Base-by-base conservation (phyloP, 2,329 filamentous ascomycete species). In the Diatrype stigma region DNA sequence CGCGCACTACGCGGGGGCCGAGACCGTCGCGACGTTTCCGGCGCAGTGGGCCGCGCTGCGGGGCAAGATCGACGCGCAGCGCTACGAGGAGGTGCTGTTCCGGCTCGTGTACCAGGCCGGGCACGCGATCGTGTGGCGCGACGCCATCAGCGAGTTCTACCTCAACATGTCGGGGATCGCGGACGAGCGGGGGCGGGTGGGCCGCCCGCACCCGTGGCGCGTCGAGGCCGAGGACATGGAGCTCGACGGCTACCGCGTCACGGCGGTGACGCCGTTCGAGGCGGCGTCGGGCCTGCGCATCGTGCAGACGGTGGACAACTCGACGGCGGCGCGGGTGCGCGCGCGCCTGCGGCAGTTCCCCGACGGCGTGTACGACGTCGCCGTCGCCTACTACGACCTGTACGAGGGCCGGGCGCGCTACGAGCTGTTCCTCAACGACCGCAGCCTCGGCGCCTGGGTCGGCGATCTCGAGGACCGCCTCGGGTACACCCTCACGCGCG, bases 101-200 rank as follows among this genome's bases (percentile, higher is more conserved):
- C 76, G 81, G 2, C 76, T 86, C 11, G 69, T 69, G 2, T 89
- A 82, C 63, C 86, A 89, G 65, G 82, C 86, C 0, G 86, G 85
- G 0, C 86, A 89, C 66, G 75, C 84, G 0, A 73, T 89, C 17
- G 81, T 88, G 16, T 90, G 86, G 86, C 76, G 86, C 14, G 86
- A 89, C 60, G 75, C 81, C 1, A 81, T 89, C 67, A 80, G 71
- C 59, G 71, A 81, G 50, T 89, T 85, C 68, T 89, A 86, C 67
- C 60, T 73, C 62, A 84, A 81, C 62, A 66, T 81, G 35, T 84
- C 82, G 0, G 72, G 76, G 2, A 86, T 89, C 42, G 63, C 78
- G 0, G 86, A 89, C 56, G 69, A 75, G 19, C 58, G 58, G 0
- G 71, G 71, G 2, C 76, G 85, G 10, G 84, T 88, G 0, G 75